Evolutionary conservation across 1,284 basidiomycete species (phyloP).

Genomic region (Cystobasidium sp.): DNA sequence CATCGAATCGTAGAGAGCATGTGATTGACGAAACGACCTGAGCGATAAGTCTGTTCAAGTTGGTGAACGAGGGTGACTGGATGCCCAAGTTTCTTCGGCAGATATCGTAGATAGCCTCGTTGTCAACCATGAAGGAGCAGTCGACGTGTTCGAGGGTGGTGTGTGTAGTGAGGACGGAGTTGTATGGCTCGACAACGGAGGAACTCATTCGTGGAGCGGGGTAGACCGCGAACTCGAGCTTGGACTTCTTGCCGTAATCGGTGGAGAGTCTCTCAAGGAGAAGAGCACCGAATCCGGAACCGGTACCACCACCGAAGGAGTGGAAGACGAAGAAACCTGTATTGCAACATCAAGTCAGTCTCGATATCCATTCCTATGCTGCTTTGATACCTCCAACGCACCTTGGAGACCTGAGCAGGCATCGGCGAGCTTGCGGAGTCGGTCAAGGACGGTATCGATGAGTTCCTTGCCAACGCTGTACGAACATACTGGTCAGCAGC

Average conservation of each 20-base stretch:
- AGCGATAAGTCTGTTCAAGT: constrained; percentile 95
- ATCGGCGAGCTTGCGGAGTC: constrained; percentile 92
- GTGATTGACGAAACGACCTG: constrained; percentile 91
- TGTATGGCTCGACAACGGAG: constrained; percentile 99
- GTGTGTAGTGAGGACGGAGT: constrained; percentile 97
- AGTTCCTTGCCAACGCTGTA: constrained; percentile 59
- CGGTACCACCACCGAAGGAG: constrained; percentile 99
- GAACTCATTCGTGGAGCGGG: constrained; percentile 91
- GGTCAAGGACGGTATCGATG: constrained; percentile 84
- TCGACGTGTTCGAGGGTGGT: constrained; percentile 99
- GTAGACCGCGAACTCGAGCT: constrained; percentile 98
- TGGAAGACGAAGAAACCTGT: constrained; percentile 99
- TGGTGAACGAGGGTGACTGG: constrained; percentile 83
- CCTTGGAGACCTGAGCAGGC: constrained; percentile 93
- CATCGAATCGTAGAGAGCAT: constrained; percentile 95
- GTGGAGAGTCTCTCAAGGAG: constrained; percentile 92
- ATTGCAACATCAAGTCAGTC: too few species aligned
- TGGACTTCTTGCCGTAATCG: constrained; percentile 99
- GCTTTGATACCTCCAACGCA: too few species aligned
- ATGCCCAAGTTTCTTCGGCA: constrained; percentile 95
- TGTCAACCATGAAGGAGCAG: constrained; percentile 99
- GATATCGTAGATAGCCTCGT: constrained; percentile 90
- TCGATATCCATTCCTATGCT: too few species aligned
- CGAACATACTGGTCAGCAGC: constrained; percentile 18
- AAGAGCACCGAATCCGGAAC: constrained; percentile 97